Percentiles rank a stretch among this genome's conserved stretches.
Evolutionary conservation across 441 rosid genomes (phyloP).

Genomic region (Gossypium trilobum): DNA sequence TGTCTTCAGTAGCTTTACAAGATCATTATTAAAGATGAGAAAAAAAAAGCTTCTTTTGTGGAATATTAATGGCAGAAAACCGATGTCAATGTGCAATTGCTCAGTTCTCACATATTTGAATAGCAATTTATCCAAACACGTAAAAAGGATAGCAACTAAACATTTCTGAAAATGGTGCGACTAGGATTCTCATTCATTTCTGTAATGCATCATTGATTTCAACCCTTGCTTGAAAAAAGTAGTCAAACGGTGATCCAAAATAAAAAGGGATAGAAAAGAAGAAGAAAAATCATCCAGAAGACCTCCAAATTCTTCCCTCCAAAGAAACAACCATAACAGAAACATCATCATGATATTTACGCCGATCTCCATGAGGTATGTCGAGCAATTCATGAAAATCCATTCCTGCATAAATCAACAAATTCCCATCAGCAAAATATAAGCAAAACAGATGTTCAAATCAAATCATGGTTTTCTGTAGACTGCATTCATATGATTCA

Average conservation of each 20-base stretch:
- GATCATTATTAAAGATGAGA: not conserved
- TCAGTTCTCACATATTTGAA: not conserved
- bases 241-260: slow-evolving; percentile 13
- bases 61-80: not conserved
- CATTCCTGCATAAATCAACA: slow-evolving; percentile 53
- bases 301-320: slow-evolving; percentile 94
- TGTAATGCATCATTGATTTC: slow-evolving; percentile 25
- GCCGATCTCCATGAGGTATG: slow-evolving; percentile 81
- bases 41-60: not conserved
- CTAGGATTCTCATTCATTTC: slow-evolving; percentile 25
- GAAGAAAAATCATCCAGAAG: slow-evolving; percentile 52
- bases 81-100: not conserved
- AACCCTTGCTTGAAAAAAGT: slow-evolving; percentile 26
- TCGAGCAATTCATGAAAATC: slow-evolving; percentile 85
- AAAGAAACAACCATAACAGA: slow-evolving; percentile 93
- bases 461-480: not conserved
- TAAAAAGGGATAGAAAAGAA: not conserved
- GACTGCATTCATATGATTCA: not conserved
- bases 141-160: not conserved
- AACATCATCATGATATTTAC: slow-evolving; percentile 92
- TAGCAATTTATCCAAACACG: not conserved
- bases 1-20: not conserved
- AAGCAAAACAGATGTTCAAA: not conserved
- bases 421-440: slow-evolving; percentile 2
- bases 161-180: not conserved